Conservation (phyloP, 768 basidiomycete species). For the Panellus pusillus region DNA sequence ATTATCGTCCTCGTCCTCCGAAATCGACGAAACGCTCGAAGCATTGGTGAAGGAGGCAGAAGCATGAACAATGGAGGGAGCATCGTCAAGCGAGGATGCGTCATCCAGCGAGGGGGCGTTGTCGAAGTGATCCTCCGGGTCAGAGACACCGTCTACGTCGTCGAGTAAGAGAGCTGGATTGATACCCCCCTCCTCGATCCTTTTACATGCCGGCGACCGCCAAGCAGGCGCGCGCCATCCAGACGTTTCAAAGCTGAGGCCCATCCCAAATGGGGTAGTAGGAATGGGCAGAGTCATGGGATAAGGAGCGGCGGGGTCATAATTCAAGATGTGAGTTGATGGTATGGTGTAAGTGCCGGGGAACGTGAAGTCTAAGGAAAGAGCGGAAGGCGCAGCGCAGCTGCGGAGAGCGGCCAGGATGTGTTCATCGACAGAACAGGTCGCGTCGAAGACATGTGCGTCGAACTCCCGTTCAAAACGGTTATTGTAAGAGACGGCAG, state of each 20-base stretch:
- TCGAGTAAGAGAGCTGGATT: background rate
- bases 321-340: too few species aligned
- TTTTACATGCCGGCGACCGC: background rate
- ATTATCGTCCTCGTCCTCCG: background rate
- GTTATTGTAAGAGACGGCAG: too few species aligned
- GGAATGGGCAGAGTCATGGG: background rate
- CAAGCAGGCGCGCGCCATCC: slow-evolving; percentile 1
- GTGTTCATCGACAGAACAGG: too few species aligned
- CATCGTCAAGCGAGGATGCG: background rate
- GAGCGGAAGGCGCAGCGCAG: too few species aligned
- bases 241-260: background rate
- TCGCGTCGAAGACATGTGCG: too few species aligned
- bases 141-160: background rate
- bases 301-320: too few species aligned
- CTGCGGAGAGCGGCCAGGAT: too few species aligned
- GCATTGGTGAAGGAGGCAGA: background rate
- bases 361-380: too few species aligned
- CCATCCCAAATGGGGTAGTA: slow-evolving; percentile 1
- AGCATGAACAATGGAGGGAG: background rate
- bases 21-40: background rate
- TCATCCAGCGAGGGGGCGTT: background rate
- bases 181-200: background rate
- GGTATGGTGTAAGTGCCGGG: too few species aligned
- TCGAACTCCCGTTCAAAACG: too few species aligned
- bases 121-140: background rate